Percentiles rank a stretch among this genome's conserved stretches.
Evolutionary conservation across 495 filamentous ascomycete genomes (phyloP).

Genomic region (Trichoderma erinaceum): DNA sequence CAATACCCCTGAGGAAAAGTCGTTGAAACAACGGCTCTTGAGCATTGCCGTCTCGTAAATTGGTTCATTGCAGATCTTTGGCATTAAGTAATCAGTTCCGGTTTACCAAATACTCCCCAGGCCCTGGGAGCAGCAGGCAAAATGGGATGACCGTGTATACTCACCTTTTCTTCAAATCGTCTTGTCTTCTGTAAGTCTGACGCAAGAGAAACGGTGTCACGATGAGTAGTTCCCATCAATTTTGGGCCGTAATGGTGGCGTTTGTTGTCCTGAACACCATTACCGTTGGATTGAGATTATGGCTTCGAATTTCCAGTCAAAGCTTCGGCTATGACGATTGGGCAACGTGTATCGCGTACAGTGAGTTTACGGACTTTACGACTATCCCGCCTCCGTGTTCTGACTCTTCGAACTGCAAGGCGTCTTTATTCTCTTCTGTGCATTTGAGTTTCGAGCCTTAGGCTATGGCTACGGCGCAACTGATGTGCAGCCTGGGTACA

Average conservation of each 20-base stretch:
- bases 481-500: not conserved
- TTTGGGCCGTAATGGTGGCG: not conserved
- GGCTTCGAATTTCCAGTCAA: not conserved
- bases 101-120: not conserved
- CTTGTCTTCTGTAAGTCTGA: not conserved
- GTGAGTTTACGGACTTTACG: not conserved
- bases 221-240: not conserved
- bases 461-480: not conserved
- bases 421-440: not conserved
- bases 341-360: not conserved
- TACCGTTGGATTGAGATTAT: not conserved
- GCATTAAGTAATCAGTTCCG: not conserved
- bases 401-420: not conserved
- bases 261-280: not conserved
- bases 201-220: not conserved
- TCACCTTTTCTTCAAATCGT: not conserved
- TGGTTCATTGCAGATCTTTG: not conserved
- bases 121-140: not conserved
- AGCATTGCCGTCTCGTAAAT: not conserved
- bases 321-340: not conserved
- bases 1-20: not conserved
- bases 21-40: not conserved
- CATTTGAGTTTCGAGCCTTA: not conserved
- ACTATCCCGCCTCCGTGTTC: not conserved
- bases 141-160: not conserved